A percentile compares a stretch with the other conserved stretches of the same genome.
phyloP scores from a whole-genome alignment of 306 rosid genomes.

The Gastrolobium bilobum region DNA sequence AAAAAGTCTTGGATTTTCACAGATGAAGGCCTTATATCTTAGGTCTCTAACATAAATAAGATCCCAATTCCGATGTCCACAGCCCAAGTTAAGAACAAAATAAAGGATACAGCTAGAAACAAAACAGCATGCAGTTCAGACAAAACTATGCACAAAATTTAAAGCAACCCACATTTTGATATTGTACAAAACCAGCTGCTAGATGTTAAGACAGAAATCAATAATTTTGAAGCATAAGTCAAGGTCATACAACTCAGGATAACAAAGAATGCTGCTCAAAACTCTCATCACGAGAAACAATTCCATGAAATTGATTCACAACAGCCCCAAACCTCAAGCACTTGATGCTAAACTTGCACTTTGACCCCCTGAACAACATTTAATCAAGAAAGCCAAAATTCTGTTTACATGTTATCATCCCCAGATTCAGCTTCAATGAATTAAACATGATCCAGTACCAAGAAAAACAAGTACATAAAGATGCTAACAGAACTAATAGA shows the following conservation, averaged over 20 bases:
- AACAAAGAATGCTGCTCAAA: not conserved
- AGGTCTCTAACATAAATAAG: not conserved
- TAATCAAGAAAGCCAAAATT: not conserved
- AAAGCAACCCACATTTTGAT: slow-evolving; percentile 5
- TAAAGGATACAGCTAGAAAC: not conserved
- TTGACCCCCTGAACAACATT: not conserved
- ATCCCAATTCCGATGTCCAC: not conserved
- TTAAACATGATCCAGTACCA: not conserved
- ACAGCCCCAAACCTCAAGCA: not conserved
- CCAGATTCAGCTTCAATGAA: not conserved
- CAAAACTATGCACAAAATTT: not conserved
- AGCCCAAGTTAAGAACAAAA: not conserved
- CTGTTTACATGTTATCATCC: slow-evolving; percentile 1
- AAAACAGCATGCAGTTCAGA: not conserved
- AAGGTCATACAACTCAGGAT: not conserved
- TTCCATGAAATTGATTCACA: not conserved
- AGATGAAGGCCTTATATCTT: not conserved
- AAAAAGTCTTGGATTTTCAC: not conserved
- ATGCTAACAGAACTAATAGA: not conserved
- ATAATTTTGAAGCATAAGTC: not conserved
- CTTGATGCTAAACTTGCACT: not conserved
- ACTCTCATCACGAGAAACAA: not conserved
- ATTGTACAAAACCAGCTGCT: not conserved
- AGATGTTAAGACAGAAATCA: not conserved
- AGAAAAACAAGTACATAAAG: not conserved